These are phyloP conservation scores for Suillus plorans DNA, from an alignment of 768 basidiomycete species.

Conservation along the genomic window DNA sequence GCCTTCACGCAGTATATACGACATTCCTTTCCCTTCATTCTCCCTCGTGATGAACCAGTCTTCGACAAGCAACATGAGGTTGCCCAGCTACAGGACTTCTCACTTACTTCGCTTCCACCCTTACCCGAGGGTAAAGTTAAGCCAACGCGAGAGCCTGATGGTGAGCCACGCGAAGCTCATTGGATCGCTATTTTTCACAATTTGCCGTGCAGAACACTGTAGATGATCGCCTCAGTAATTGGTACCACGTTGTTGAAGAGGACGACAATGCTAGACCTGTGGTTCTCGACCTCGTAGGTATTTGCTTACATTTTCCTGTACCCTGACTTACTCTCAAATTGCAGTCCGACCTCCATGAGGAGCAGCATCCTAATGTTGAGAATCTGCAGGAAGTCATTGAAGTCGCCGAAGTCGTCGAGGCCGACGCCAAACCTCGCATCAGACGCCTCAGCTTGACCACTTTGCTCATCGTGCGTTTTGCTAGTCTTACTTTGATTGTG, in stretches of 20 bases:
- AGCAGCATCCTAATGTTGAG: constrained; percentile 13
- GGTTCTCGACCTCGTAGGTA: neutral
- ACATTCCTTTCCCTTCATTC: neutral
- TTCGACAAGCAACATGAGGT: constrained; percentile 16
- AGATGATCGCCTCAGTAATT: neutral
- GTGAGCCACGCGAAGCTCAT: constrained; percentile 16
- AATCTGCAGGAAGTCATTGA: constrained; percentile 11
- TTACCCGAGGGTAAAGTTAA: constrained; percentile 24
- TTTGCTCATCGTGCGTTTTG: constrained; percentile 23
- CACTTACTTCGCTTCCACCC: constrained; percentile 29
- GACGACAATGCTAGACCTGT: neutral
- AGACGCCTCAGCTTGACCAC: constrained; percentile 19
- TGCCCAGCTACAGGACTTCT: constrained; percentile 29
- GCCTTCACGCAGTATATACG: neutral
- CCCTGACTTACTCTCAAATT: neutral
- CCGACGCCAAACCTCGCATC: constrained; percentile 6
- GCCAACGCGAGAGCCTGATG: constrained; percentile 24
- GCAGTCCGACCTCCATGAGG: neutral
- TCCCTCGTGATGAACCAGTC: neutral
- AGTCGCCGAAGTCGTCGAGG: neutral
- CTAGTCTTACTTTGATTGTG: neutral
- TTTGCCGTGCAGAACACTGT: constrained; percentile 13
- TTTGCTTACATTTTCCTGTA: neutral
- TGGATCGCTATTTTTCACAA: constrained; percentile 6
- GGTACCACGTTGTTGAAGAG: constrained; percentile 3